Conservation (phyloP, 2,329 filamentous ascomycete species). For the Aspergillus amoenus region DNA sequence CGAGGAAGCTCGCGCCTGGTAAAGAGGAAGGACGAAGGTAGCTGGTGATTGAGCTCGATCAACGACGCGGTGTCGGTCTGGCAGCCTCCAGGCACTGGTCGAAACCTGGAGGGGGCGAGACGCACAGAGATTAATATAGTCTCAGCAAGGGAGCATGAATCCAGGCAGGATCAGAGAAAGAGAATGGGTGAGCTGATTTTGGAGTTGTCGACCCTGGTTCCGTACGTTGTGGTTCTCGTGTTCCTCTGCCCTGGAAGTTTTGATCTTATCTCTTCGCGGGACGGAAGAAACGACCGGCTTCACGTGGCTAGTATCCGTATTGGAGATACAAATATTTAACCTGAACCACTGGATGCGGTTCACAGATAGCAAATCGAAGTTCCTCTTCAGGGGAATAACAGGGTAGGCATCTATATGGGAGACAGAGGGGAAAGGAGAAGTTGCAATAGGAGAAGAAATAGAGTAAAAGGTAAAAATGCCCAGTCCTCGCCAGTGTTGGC, state of each 20-base stretch:
- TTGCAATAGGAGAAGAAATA: background rate
- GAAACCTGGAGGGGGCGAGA: constrained; percentile 5
- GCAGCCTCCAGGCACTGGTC: background rate
- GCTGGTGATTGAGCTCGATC: constrained; percentile 1
- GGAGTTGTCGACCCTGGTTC: background rate
- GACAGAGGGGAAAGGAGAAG: background rate
- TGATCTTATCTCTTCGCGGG: constrained; percentile 24
- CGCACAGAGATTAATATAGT: constrained; percentile 9
- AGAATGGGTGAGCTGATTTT: background rate
- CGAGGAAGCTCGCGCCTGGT: background rate
- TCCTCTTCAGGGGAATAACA: background rate
- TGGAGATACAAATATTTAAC: background rate
- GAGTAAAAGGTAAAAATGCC: background rate
- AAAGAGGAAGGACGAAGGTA: constrained; percentile 4
- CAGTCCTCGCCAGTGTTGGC: background rate
- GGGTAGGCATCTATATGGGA: background rate
- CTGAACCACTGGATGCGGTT: background rate
- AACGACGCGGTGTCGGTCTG: constrained; percentile 2
- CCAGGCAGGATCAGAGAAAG: background rate
- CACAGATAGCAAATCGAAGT: background rate
- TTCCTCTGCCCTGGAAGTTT: constrained; percentile 11
- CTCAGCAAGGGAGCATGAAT: constrained; percentile 13
- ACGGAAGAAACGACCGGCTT: constrained; percentile 12
- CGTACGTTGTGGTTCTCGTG: constrained; percentile 5
- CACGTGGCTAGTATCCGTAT: constrained; percentile 12